Base-by-base conservation (phyloP, 441 rosid genomes). In the Arabidopsis hybrid region DNA sequence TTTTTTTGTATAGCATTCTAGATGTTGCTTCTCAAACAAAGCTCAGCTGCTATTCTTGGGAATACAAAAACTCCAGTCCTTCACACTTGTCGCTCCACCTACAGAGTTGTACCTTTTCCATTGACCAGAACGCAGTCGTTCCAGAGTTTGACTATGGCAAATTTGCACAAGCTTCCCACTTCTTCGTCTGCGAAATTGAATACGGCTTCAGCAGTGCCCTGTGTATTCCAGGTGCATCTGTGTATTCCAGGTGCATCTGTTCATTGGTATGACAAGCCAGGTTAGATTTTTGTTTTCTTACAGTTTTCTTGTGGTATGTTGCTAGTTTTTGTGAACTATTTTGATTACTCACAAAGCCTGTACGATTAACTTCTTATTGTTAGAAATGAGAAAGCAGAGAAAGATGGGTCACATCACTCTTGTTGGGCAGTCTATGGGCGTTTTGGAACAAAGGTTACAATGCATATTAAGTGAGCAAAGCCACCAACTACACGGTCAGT, bases 261-360 rank as follows among this genome's bases (percentile, higher is more conserved):
- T 74, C 96, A 95, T 89, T 93, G 99, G 99, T 95, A 93, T 63
- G 94, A 93, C 79, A 95, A 95, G 72, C 88, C 96, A 93, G 97
- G 99, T 91, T 74, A 71, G 88, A 60, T 64, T 43, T 65, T 32
- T 31, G 59, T 51, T 42, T 52, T 63, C 39, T 62, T 43, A n/a
- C 31, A 38, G 16, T 53, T 49, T 49, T 53, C 38, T 64, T 13
- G 4, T 60, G 43, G 38, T 65, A 26, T 55, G 60, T 16, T 45
- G 49, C 46, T 17, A 36, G 53, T 53, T 65, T 56, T 43, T 51
- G 32, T 43, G 7, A 49, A 57, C 38, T 11, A 12, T 29, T 26
- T 9, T 36, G 17, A 4, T 60, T 26, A 10, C 34, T 59, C 45
- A 62, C 56, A 66, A 68, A 57, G 67, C 65, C 63, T 45, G 17